phyloP scores from a whole-genome alignment of 1,284 basidiomycete genomes.

The Earliella scabrosa region DNA sequence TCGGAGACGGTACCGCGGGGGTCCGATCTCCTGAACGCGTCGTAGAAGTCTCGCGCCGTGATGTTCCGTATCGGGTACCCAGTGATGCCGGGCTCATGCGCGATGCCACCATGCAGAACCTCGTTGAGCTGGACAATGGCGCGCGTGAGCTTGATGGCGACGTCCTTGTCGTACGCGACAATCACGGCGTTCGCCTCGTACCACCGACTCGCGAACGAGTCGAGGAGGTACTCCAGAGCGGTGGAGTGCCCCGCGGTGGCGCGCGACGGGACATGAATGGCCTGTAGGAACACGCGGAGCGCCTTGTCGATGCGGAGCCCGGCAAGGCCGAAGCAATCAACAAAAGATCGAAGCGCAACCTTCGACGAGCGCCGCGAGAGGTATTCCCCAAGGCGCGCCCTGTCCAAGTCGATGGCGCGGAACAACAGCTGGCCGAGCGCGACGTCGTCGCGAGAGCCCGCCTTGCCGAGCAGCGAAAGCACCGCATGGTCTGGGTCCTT shows the following conservation, averaged over 20 bases:
- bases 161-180: slow-evolving; percentile 79
- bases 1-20: slow-evolving; percentile 70
- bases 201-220: slow-evolving; percentile 90
- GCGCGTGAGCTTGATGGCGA: slow-evolving; percentile 79
- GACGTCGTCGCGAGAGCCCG: slow-evolving; percentile 60
- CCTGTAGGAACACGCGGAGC: slow-evolving; percentile 85
- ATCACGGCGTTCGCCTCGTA: slow-evolving; percentile 84
- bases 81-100: slow-evolving; percentile 63
- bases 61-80: slow-evolving; percentile 68
- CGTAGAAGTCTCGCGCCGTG: slow-evolving; percentile 75
- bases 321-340: slow-evolving; percentile 86
- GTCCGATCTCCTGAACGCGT: slow-evolving; percentile 80
- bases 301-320: slow-evolving; percentile 89
- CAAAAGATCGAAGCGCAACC: slow-evolving; percentile 78
- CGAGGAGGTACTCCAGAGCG: slow-evolving; percentile 71
- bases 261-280: slow-evolving; percentile 73
- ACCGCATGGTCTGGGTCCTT: slow-evolving; percentile 78
- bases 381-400: slow-evolving; percentile 83
- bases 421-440: slow-evolving; percentile 84
- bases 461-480: slow-evolving; percentile 60
- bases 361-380: slow-evolving; percentile 76
- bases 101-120: slow-evolving; percentile 69
- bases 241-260: slow-evolving; percentile 43
- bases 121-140: slow-evolving; percentile 90
- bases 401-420: slow-evolving; percentile 85